Base-by-base conservation (phyloP, 805 yeast genomes). In the Ogataea neopini region DNA sequence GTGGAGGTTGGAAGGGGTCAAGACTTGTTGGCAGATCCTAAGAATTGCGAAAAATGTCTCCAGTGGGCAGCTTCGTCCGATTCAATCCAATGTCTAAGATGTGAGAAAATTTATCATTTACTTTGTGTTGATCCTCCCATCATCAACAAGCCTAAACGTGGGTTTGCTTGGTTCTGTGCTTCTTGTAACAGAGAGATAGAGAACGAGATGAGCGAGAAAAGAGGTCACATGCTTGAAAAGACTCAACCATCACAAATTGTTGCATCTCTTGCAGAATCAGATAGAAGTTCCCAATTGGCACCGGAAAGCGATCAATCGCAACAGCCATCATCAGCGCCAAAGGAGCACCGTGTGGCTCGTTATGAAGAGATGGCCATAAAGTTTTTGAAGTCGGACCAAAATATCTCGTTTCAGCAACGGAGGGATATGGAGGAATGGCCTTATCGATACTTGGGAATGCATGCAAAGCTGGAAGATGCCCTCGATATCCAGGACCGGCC, bases 161-260 rank as follows among this genome's bases (percentile, higher is more conserved):
- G 96, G 1, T 86, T 88, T 61, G 87, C 89, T 7, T 91, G 97
- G 97, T 77, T 88, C 20, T 90, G 97, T 71, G 91, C 88, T 23
- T 63, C 71, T 4, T 90, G 97, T 68, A 74, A 84, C n/a, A 77
- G 80, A 54, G 75, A 71, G 26, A 76, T 77, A 43, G 85, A 82
- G 50, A 63, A 67, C n/a, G 68, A 69, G 50, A 44, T 73, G 50
- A 54, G 54, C 23, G 69, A 60, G 38, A 66, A 64, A 36, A 62
- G 72, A 45, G 74, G 74, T 17, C 49, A 64, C 14, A 56, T 67
- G 65, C 50, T 68, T 18, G 62, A 62, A 13, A 59, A 64, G 42
- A 50, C 60, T 18, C 54, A 44, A 32, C 64, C 66, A 13, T 56
- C 64, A 1, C 62, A 55, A 17, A 61, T 61, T 14, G 58, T 49